Percentiles rank a stretch among this genome's conserved stretches.
These are phyloP conservation scores for Galeopsis tetrahit DNA, from an alignment of 257 asterid species.

Conservation along the genomic window DNA sequence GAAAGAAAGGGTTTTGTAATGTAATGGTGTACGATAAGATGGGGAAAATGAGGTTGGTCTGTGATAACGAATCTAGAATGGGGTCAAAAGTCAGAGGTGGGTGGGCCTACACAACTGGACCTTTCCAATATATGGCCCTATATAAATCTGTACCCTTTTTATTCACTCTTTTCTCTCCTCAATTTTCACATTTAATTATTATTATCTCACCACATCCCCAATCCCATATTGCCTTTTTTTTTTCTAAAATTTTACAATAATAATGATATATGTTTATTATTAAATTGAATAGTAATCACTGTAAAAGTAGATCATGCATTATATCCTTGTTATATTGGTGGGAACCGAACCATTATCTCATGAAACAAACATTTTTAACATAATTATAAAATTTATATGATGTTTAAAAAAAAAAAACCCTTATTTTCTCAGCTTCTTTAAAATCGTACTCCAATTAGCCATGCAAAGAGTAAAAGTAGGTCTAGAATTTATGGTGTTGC, in stretches of 20 bases:
- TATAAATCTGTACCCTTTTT: constrained; percentile 16
- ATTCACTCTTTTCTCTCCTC: constrained; percentile 13
- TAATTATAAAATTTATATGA: no score
- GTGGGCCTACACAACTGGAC: constrained; percentile 32
- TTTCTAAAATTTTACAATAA: not conserved
- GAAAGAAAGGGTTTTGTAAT: not conserved
- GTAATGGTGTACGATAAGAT: not conserved
- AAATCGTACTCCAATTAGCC: no score
- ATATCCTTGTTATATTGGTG: not conserved
- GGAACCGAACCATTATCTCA: not conserved
- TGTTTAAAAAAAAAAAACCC: no score
- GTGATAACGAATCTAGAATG: not conserved
- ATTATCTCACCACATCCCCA: constrained; percentile 1
- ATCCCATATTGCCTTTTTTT: not conserved
- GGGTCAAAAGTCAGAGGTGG: constrained; percentile 21
- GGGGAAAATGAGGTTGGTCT: constrained; percentile 7
- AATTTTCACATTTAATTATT: not conserved
- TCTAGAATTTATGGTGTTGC: no score
- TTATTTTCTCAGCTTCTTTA: no score
- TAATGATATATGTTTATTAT: not conserved
- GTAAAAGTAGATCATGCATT: not conserved
- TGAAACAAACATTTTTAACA: no score
- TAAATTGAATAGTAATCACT: not conserved
- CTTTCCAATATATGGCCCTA: constrained; percentile 22
- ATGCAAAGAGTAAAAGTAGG: no score